Base-by-base conservation (phyloP, 768 basidiomycete genomes). In the Fomitopsis serialis region DNA sequence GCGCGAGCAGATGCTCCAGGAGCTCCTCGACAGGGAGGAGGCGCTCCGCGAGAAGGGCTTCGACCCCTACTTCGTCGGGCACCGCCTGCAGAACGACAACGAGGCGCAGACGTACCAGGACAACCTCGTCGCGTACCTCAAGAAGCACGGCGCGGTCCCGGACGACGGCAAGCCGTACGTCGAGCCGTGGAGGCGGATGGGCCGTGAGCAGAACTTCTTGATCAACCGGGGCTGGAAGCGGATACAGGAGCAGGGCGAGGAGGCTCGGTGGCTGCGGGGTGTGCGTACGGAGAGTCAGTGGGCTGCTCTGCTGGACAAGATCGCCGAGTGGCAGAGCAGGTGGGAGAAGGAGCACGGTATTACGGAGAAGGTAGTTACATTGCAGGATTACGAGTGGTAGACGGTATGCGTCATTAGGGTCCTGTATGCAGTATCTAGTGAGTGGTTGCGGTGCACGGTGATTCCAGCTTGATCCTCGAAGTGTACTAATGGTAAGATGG, bases 221-320 rank as follows among this genome's bases (percentile, higher is more conserved):
- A 71, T 73, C 45, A 61, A 69, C 17, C 71, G 73, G 1, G 68
- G 57, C 2, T 82, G 82, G 80, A 64, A 62, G 44, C 66, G 75
- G 8, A 73, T 79, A 11, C 75, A 78, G 58, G 63, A 60, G 23
- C 65, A 71, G 2, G 78, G 76, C 1, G 56, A 60, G 37, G 67
- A 69, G 45, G 61, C 63, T 15, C 61, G 68, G 51, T 81, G 80
- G 80, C 59, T 81, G 27, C 64, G 69, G 19, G 78, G 73, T n/a
- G 72, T 78, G 10, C 68, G 70, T 63, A 78, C 74, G 1, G 81
- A 80, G 66, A 71, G 65, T 21, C 68, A 81, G 56, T 81, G 80
- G 80, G 73, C 70, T 1, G 68, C 72, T 25, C 52, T 81, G 52
- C 77, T 82, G 77, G 42, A 56, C 29, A 67, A 77, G 45, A 60